Percentiles rank a stretch among this genome's conserved stretches.
phyloP scores from a whole-genome alignment of 148 eudicot genomes.

The Camellia sinensis region DNA sequence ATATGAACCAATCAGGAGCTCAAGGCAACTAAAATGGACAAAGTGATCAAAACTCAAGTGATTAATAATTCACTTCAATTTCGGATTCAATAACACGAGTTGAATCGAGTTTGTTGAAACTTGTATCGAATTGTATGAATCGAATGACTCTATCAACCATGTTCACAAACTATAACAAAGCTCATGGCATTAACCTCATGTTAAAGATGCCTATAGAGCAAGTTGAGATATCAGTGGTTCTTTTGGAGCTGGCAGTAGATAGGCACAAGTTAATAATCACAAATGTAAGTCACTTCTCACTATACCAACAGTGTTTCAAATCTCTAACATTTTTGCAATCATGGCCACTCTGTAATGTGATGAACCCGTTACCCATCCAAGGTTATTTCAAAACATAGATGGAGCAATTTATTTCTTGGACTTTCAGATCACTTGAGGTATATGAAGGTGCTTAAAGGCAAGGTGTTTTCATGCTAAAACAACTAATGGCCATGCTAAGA shows the following conservation, averaged over 20 bases:
- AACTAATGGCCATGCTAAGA: not conserved
- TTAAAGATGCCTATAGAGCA: not conserved
- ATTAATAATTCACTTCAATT: not conserved
- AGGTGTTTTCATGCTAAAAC: not conserved
- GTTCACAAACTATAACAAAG: not conserved
- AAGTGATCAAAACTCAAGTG: not conserved
- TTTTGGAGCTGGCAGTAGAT: constrained; percentile 3
- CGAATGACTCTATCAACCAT: not conserved
- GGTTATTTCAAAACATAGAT: not conserved
- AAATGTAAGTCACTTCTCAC: not conserved
- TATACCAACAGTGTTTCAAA: not conserved
- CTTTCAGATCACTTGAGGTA: not conserved
- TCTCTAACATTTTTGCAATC: not conserved
- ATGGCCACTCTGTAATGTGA: not conserved
- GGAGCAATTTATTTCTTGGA: not conserved
- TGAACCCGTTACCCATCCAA: not conserved
- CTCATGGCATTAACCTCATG: not conserved
- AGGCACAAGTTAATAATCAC: not conserved
- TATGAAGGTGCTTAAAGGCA: not conserved
- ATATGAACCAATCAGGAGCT: not conserved
- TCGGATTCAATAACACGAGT: not conserved
- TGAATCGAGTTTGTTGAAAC: not conserved
- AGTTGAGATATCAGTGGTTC: not conserved
- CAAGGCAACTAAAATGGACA: not conserved
- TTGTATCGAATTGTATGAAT: not conserved